These are phyloP conservation scores for Lunularia cruciata DNA, from an alignment of 225 moss, liverwort and hornwort genomes.

Conservation along the genomic window DNA sequence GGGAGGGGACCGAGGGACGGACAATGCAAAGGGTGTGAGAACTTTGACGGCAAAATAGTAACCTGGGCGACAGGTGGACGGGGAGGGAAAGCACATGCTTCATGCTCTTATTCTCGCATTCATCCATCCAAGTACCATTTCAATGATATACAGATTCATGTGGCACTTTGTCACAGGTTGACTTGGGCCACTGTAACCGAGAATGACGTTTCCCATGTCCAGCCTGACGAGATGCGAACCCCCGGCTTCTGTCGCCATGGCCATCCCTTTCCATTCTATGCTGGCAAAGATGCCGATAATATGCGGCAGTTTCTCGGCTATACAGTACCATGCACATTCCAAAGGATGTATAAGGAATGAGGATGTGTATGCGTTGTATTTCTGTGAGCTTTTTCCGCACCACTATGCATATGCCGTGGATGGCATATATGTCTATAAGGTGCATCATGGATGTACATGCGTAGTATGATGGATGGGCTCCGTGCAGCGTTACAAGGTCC, in stretches of 20 bases:
- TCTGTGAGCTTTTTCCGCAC: conserved; percentile 9
- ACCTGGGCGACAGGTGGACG: conserved; percentile 2
- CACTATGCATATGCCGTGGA: conserved; percentile 24
- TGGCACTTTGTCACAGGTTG: conserved; percentile 31
- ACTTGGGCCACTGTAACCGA: conserved; percentile 21
- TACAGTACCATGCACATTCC: no score
- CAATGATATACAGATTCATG: conserved; percentile 22
- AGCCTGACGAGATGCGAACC: conserved; percentile 17
- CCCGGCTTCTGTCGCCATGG: conserved; percentile 18
- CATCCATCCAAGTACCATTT: conserved; percentile 19
- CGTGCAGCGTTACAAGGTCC: conserved; percentile 40
- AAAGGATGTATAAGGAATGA: no score
- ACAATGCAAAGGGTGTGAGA: conserved; percentile 45
- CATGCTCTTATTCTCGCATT: conserved; percentile 39
- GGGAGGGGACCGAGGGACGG: neutral
- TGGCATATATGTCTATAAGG: neutral
- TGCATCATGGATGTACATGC: conserved; percentile 5
- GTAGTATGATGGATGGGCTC: conserved; percentile 26
- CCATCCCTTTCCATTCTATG: conserved; percentile 5
- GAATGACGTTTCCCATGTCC: conserved; percentile 27
- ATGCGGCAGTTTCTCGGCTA: no score
- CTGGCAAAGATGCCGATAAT: neutral
- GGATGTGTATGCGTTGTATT: no score
- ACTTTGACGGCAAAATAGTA: conserved; percentile 1
- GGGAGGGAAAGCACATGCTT: conserved; percentile 32